A percentile compares a stretch with the other conserved stretches of the same genome.
Evolutionary conservation across 2,329 filamentous ascomycete species (phyloP).

Genomic region (Monascus ruber): DNA sequence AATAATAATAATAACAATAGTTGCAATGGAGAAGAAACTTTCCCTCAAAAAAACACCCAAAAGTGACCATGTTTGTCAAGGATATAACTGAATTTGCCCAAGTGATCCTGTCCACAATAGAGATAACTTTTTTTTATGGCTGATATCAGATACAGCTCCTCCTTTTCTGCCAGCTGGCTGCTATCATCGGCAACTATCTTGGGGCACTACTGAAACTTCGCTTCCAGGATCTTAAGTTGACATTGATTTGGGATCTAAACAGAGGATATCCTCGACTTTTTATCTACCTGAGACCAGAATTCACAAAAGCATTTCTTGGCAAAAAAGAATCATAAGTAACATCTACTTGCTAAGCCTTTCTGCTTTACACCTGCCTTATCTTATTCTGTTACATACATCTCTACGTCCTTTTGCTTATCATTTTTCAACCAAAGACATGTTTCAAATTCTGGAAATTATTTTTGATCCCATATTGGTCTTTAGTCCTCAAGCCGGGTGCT

Average conservation of each 20-base stretch:
- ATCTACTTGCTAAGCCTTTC: too few relatives aligned
- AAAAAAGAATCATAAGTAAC: slow-evolving; percentile 5
- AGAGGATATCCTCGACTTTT: slow-evolving; percentile 5
- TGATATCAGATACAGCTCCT: slow-evolving; percentile 7
- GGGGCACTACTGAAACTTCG: slow-evolving; percentile 5
- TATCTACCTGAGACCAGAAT: slow-evolving; percentile 6
- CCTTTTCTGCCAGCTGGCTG: slow-evolving; percentile 8
- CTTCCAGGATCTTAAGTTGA: slow-evolving; percentile 7
- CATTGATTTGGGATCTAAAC: slow-evolving; percentile 6
- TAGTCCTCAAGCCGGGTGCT: too few relatives aligned
- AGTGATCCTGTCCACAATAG: slow-evolving; percentile 5
- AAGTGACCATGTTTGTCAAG: slow-evolving; percentile 10
- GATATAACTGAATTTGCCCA: slow-evolving; percentile 8
- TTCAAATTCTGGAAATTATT: slow-evolving; percentile 2
- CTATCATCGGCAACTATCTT: slow-evolving; percentile 7
- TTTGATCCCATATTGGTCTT: slow-evolving; percentile 2
- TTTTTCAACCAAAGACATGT: slow-evolving; percentile 7
- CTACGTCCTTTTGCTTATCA: too few relatives aligned
- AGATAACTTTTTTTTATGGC: slow-evolving; percentile 9
- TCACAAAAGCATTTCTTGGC: slow-evolving; percentile 7
- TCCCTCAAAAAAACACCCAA: too few relatives aligned
- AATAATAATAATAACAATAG: too few relatives aligned
- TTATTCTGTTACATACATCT: too few relatives aligned
- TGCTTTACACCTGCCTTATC: too few relatives aligned
- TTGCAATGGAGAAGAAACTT: too few relatives aligned